A percentile compares a stretch with the other conserved stretches of the same genome.
Conservation (phyloP, 1,284 basidiomycete genomes). For the Pyrrhoderma lamaoense region DNA sequence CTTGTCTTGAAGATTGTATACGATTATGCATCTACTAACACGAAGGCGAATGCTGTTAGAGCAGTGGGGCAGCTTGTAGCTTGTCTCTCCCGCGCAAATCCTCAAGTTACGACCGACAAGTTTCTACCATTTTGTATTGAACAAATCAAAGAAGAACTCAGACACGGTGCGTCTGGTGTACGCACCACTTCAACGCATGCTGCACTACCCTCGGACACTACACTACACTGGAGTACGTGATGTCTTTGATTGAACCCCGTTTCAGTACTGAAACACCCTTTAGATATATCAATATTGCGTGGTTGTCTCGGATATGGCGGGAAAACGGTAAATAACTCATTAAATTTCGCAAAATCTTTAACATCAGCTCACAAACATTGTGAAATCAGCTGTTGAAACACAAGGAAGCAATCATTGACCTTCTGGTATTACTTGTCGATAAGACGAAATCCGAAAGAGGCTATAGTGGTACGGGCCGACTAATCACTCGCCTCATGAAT, state of each 20-base stretch:
- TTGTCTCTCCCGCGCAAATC: slow-evolving; percentile 77
- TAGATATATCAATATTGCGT: slow-evolving; percentile 72
- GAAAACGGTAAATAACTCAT: slow-evolving; percentile 37
- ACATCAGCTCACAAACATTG: slow-evolving; percentile 12
- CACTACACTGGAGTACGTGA: slow-evolving; percentile 91
- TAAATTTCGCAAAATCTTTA: not conserved
- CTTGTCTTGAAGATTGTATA: slow-evolving; percentile 80
- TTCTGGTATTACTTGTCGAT: slow-evolving; percentile 67
- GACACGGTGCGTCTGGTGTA: slow-evolving; percentile 86
- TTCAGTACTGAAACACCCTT: slow-evolving; percentile 9
- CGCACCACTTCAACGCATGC: slow-evolving; percentile 82
- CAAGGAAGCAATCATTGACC: slow-evolving; percentile 59
- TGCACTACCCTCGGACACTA: slow-evolving; percentile 83
- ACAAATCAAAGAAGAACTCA: slow-evolving; percentile 84
- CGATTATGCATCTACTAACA: slow-evolving; percentile 82
- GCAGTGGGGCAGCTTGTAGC: slow-evolving; percentile 87
- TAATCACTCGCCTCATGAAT: slow-evolving; percentile 75
- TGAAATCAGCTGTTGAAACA: slow-evolving; percentile 58
- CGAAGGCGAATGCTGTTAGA: slow-evolving; percentile 82
- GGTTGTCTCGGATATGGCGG: slow-evolving; percentile 75
- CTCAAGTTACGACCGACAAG: slow-evolving; percentile 70
- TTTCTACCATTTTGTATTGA: slow-evolving; percentile 76
- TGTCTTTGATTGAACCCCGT: slow-evolving; percentile 12
- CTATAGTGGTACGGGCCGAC: slow-evolving; percentile 74
- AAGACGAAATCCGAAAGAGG: slow-evolving; percentile 87